Conservation (phyloP, 2,329 filamentous ascomycete genomes). For the Ophioceras dolichostomum region DNA sequence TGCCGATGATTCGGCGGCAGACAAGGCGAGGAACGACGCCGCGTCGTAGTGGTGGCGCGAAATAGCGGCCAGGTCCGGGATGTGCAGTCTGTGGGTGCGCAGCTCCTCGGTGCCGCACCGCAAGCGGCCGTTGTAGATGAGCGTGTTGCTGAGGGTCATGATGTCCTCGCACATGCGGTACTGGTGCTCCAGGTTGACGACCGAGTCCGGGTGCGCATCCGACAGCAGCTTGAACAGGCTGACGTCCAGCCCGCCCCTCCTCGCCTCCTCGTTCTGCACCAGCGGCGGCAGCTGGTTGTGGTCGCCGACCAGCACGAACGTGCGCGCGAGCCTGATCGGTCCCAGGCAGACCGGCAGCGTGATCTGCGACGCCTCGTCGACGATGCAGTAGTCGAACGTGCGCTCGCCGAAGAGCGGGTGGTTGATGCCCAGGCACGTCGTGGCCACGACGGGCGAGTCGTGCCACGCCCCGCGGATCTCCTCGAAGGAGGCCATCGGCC, state of each 20-base stretch:
- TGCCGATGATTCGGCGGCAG: constrained; percentile 31
- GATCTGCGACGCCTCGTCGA: constrained; percentile 96
- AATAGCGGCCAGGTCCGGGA: constrained; percentile 55
- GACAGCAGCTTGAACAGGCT: constrained; percentile 91
- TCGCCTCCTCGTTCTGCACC: constrained; percentile 83
- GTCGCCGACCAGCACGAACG: constrained; percentile 91
- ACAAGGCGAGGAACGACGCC: constrained; percentile 22
- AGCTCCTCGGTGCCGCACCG: constrained; percentile 78
- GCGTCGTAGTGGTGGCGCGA: constrained; percentile 45
- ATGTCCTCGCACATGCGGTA: constrained; percentile 98
- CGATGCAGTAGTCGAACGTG: constrained; percentile 94
- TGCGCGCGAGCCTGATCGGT: constrained; percentile 82
- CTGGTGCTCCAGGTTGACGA: constrained; percentile 87
- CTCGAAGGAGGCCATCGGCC: constrained; percentile 64
- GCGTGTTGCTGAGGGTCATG: constrained; percentile 82
- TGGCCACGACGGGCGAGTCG: constrained; percentile 78
- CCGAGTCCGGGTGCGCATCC: constrained; percentile 73
- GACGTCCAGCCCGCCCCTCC: constrained; percentile 76
- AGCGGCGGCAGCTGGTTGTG: constrained; percentile 93
- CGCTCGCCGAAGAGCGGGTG: constrained; percentile 82
- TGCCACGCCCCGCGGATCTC: constrained; percentile 78
- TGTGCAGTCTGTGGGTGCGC: constrained; percentile 52
- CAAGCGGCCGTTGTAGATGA: constrained; percentile 85
- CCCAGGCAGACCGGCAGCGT: constrained; percentile 90
- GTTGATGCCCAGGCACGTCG: constrained; percentile 85